A percentile compares a stretch with the other conserved stretches of the same genome.
Conservation (phyloP, 306 rosid genomes). For the Dalbergia oliveri region DNA sequence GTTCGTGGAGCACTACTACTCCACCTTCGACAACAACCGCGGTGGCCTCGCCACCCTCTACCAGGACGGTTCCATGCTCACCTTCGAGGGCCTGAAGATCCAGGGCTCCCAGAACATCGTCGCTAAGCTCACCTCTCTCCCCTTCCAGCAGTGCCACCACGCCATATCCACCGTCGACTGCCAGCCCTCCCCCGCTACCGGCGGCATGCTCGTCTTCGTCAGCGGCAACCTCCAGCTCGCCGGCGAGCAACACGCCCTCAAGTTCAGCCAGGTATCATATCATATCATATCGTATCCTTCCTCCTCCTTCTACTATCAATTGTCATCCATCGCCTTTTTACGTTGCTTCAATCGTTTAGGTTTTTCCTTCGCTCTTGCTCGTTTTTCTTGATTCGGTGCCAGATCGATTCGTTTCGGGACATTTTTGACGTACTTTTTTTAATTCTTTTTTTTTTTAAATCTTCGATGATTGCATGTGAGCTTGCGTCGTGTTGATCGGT, state of each 20-base stretch:
- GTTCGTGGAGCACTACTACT: conserved; percentile 94
- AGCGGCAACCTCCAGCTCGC: conserved; percentile 93
- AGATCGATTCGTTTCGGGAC: background rate
- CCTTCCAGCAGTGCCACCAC: conserved; percentile 97
- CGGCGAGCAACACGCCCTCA: conserved; percentile 93
- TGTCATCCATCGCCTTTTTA: no score
- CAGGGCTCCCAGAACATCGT: conserved; percentile 81
- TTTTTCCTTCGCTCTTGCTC: background rate
- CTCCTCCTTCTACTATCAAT: background rate
- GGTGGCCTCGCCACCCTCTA: conserved; percentile 60
- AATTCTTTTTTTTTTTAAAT: background rate
- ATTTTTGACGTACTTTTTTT: background rate
- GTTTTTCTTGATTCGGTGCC: background rate
- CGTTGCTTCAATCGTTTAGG: background rate
- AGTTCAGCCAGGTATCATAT: conserved; percentile 86
- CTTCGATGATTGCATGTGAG: background rate
- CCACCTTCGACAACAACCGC: conserved; percentile 79
- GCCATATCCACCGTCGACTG: conserved; percentile 87
- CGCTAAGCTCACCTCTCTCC: conserved; percentile 81
- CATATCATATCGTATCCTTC: no score
- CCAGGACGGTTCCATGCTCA: conserved; percentile 89
- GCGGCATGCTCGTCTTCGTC: conserved; percentile 95
- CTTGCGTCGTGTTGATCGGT: background rate
- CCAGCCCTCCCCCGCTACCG: conserved; percentile 84
- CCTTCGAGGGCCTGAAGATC: conserved; percentile 95